phyloP scores from a whole-genome alignment of 2,329 filamentous ascomycete species.

The Epichloe coenophiala region DNA sequence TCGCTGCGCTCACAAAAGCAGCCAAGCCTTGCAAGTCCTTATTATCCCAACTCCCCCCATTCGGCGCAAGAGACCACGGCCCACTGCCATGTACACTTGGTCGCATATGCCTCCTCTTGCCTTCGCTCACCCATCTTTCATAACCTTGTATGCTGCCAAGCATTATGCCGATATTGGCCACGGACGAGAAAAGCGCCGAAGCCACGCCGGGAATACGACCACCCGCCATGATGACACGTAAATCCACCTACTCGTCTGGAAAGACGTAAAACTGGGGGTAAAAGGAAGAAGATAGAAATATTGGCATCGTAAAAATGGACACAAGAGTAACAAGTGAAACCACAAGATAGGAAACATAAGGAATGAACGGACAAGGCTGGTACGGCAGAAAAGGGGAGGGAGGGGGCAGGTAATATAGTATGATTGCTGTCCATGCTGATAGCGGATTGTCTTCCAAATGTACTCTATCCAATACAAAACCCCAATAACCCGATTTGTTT shows the following conservation, averaged over 20 bases:
- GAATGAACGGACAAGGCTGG: conserved; percentile 10
- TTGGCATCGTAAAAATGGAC: conserved; percentile 7
- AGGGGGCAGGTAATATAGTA: not conserved
- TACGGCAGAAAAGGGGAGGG: conserved; percentile 5
- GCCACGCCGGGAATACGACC: too few species aligned
- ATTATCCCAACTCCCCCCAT: not conserved
- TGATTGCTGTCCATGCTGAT: conserved; percentile 1
- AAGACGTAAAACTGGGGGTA: not conserved
- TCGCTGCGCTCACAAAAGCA: not conserved
- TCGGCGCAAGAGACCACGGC: not conserved
- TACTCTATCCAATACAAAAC: conserved; percentile 26
- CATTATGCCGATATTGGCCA: not conserved
- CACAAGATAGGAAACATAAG: conserved; percentile 4
- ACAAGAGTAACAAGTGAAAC: not conserved
- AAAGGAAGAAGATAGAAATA: not conserved
- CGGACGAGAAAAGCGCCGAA: not conserved
- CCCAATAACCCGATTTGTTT: conserved; percentile 17
- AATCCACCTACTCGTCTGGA: not conserved
- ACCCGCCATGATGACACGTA: too few species aligned
- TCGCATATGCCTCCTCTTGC: not conserved
- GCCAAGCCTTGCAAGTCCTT: not conserved
- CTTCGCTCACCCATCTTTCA: not conserved
- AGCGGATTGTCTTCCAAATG: conserved; percentile 19
- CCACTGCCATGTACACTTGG: not conserved
- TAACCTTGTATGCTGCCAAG: not conserved